Evolutionary conservation across 352 stramenopile species (phyloP), one percentile per base, ranked within the genome.

Genomic region (Saprolegnia parasitica): DNA sequence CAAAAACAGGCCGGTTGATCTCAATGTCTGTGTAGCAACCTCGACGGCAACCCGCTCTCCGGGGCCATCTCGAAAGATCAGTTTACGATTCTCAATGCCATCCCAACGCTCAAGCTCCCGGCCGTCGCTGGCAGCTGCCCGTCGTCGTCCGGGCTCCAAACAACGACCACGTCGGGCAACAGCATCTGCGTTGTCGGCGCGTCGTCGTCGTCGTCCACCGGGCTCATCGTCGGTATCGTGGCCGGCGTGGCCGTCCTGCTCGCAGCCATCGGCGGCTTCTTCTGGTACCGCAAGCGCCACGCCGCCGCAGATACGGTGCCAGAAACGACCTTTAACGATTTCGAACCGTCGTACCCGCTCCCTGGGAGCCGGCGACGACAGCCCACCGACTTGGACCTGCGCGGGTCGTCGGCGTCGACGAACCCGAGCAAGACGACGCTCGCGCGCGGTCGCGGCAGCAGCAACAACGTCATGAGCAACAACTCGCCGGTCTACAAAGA

Each of bases 191-290:
- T 70, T 5, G 8, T n/a, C 13, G 40, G 40, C 18, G 63, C 21
- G 3, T 61, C 63, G 0, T 23, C 37, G 5, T 70, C 63, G 1
- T 61, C 63, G 1, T 58, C 42, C 6, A 70, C 45, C 13, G 63
- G 63, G 11, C 35, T 70, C 35, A 70, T 70, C 37, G 54, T 70
- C 11, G 63, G 63, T n/a, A n/a, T 70, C 42, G 18, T 39, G 42
- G 63, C 61, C 3, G 63, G 63, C 23, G 63, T n/a, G 13, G 63
- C 16, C 11, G 49, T 70, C 10, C 23, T 70, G 20, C 8, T 70
- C 21, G 62, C 46, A 5, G 29, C 39, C 26, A 62, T 70, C 42
- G 47, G 23, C 6, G 46, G 18, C 21, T 58, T 70, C 26, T 49
- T 70, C 39, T 60, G 32, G 20, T 70, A 56, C 63, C 63, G 63